Base-by-base conservation (phyloP, 352 stramenopile genomes). In the Globisporangium nodosum region DNA sequence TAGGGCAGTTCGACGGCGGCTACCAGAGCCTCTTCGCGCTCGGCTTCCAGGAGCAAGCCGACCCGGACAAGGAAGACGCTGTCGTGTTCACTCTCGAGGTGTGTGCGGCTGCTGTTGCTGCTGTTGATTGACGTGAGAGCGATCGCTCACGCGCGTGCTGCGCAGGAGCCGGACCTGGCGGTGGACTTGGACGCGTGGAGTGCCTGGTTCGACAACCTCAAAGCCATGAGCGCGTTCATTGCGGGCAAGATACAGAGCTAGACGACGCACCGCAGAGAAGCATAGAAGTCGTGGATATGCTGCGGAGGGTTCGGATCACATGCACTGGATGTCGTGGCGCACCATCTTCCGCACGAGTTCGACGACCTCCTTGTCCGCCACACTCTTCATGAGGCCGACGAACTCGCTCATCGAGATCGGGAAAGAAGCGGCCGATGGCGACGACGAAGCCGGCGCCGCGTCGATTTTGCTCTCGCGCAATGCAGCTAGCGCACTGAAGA, bases 151-250 rank as follows among this genome's bases (percentile, higher is more conserved):
- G 12, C 6, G 3, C 8, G 2, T 18, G n/a, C 13, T 13, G 35
- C 3, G n/a, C 50, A 92, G 76, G 82, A 94, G 56, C 82, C 85
- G 0, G 76, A 94, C 53, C 60, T 94, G 54, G 75, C 70, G 6
- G 67, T 74, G 54, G 85, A 94, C 64, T 61, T 94, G 21, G 79
- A 94, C 58, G 69, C 66, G 13, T 94, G 85, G 85, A 94, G 79
- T 58, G 61, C 68, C 37, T 94, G 85, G 85, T 94, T 92, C 61
- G 81, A 92, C 40, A 67, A 64, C 18, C 63, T 94, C 13, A 90
- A 85, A 58, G 76, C 70, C 35, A 80, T 92, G 74, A 77, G 78
- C 55, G 71, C 66, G 37, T 54, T 80, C n/a, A 56, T 84, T 12
- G 65, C 65, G 45, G 61, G 59, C 5, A 76, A 78, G 33, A 35